phyloP scores from a whole-genome alignment of 805 yeast genomes.

The Cyberlindnera suaveolens region DNA sequence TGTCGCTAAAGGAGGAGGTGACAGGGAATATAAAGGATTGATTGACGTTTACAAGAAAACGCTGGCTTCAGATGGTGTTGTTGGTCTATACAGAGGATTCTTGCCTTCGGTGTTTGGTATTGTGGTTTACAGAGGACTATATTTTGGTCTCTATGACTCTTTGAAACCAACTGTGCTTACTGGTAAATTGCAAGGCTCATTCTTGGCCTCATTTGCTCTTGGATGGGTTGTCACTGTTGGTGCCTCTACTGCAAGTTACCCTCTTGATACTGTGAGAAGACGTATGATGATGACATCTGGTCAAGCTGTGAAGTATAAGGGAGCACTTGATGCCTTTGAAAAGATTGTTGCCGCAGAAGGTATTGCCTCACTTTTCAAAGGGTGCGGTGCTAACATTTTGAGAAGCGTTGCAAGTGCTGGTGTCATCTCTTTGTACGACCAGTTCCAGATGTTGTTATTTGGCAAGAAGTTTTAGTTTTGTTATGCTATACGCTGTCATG shows the following conservation, averaged over 20 bases:
- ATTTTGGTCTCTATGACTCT: slow-evolving; percentile 93
- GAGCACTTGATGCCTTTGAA: slow-evolving; percentile 83
- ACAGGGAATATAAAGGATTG: slow-evolving; percentile 91
- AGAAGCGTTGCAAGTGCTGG: slow-evolving; percentile 99
- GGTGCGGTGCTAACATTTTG: slow-evolving; percentile 97
- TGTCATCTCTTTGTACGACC: slow-evolving; percentile 93
- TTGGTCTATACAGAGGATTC: slow-evolving; percentile 97
- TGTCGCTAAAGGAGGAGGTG: slow-evolving; percentile 62
- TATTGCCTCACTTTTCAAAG: slow-evolving; percentile 84
- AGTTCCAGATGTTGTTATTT: slow-evolving; percentile 81
- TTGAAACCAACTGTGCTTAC: slow-evolving; percentile 85
- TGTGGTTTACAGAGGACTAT: slow-evolving; percentile 94
- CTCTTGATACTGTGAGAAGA: slow-evolving; percentile 96
- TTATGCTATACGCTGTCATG: background rate
- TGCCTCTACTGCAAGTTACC: slow-evolving; percentile 96
- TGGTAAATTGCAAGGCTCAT: slow-evolving; percentile 86
- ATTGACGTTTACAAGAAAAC: slow-evolving; percentile 92
- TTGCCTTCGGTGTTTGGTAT: slow-evolving; percentile 94
- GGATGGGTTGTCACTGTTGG: slow-evolving; percentile 96
- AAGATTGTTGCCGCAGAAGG: slow-evolving; percentile 92
- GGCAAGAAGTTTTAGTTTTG: slow-evolving; percentile 46
- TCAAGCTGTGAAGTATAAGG: slow-evolving; percentile 90
- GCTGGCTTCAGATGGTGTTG: slow-evolving; percentile 86
- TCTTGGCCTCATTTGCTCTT: slow-evolving; percentile 86
- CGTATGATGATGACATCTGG: slow-evolving; percentile 99